A percentile compares a stretch with the other conserved stretches of the same genome.
phyloP scores from a whole-genome alignment of 257 asterid genomes.

The Dorcoceras hygrometricum region DNA sequence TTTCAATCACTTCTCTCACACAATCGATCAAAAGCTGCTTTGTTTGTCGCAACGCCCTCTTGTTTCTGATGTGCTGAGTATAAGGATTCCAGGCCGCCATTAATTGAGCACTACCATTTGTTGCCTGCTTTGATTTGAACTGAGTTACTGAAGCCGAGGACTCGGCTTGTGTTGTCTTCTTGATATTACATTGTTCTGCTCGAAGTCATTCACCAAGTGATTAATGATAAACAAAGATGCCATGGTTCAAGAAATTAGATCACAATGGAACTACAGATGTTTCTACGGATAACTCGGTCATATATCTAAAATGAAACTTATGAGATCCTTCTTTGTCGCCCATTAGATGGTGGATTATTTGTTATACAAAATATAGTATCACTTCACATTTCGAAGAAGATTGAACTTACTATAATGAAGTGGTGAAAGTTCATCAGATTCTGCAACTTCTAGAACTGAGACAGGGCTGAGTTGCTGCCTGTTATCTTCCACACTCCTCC shows the following conservation, averaged over 20 bases:
- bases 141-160: constrained; percentile 29
- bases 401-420: constrained; percentile 34
- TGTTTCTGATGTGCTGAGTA: constrained; percentile 49
- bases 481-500: constrained; percentile 28
- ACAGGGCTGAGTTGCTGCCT: constrained; percentile 57
- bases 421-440: constrained; percentile 41
- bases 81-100: constrained; percentile 4
- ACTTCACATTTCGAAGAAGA: neutral
- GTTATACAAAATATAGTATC: neutral
- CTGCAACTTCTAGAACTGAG: constrained; percentile 60
- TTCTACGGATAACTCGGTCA: neutral
- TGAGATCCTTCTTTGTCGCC: neutral
- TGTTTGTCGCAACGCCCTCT: constrained; percentile 45
- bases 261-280: neutral
- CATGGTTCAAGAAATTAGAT: neutral
- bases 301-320: neutral
- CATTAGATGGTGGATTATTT: neutral
- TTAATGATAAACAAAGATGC: neutral
- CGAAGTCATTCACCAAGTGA: neutral
- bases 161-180: constrained; percentile 25
- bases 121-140: constrained; percentile 29
- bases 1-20: constrained; percentile 55
- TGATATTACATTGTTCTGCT: constrained; percentile 28
- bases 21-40: constrained; percentile 62
- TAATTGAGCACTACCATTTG: neutral